phyloP scores from a whole-genome alignment of 306 rosid species.

The Cicer pinnatifidum region DNA sequence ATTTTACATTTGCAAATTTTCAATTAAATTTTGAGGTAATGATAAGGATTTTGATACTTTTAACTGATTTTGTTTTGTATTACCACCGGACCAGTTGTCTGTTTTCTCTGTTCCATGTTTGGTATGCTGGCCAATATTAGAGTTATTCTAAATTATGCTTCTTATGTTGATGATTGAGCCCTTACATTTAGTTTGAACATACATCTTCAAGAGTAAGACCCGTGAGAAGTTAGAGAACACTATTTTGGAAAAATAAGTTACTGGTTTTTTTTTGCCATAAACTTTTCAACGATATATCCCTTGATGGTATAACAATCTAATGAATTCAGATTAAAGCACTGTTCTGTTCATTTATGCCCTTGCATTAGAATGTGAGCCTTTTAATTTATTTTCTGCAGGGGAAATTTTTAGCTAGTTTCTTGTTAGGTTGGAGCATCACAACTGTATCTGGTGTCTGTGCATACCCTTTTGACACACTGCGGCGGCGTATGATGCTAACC shows the following conservation, averaged over 20 bases:
- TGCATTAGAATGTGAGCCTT: conserved; percentile 29
- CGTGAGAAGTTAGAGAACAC: conserved; percentile 11
- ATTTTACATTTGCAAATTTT: conserved; percentile 29
- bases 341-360: conserved; percentile 32
- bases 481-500: conserved; percentile 95
- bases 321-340: conserved; percentile 31
- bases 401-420: conserved; percentile 84
- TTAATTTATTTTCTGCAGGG: conserved; percentile 60
- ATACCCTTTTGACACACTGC: conserved; percentile 88
- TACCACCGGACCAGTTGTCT: conserved; percentile 23
- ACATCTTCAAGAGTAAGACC: conserved; percentile 19
- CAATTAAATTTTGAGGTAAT: too few species aligned
- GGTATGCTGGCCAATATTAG: background rate
- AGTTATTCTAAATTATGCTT: background rate
- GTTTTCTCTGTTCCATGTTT: conserved; percentile 26
- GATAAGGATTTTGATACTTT: too few species aligned
- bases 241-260: conserved; percentile 6
- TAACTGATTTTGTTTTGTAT: conserved; percentile 23
- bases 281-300: background rate
- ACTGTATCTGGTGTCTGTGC: conserved; percentile 84
- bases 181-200: conserved; percentile 41
- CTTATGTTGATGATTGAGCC: conserved; percentile 17
- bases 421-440: conserved; percentile 95
- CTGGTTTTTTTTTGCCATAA: conserved; percentile 4
- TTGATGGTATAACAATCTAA: conserved; percentile 14